Evolutionary conservation across 148 eudicot species (phyloP).

Genomic region (Rhododendron ferrugineum): DNA sequence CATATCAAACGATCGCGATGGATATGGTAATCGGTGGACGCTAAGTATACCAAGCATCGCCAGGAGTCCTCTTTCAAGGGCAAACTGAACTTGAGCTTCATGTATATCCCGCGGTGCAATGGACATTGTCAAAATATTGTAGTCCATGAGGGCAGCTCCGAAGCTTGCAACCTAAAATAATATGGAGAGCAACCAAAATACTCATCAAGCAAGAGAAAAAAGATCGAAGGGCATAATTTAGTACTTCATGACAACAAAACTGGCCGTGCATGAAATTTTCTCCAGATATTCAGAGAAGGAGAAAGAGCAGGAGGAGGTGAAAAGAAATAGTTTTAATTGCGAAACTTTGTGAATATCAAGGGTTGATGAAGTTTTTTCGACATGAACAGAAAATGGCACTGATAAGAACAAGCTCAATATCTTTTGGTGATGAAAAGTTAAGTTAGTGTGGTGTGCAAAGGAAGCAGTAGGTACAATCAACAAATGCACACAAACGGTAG

Average conservation of each 20-base stretch:
- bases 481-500: background rate
- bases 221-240: background rate
- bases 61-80: conserved; percentile 56
- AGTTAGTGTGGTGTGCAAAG: background rate
- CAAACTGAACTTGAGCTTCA: conserved; percentile 64
- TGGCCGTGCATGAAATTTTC: too few relatives aligned
- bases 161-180: conserved; percentile 49
- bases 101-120: conserved; percentile 55
- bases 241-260: background rate
- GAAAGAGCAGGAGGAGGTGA: background rate
- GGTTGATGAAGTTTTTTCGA: background rate
- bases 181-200: background rate
- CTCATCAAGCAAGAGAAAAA: background rate
- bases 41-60: conserved; percentile 53
- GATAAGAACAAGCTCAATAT: background rate
- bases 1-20: conserved; percentile 55
- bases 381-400: background rate
- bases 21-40: conserved; percentile 45
- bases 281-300: background rate
- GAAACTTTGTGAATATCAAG: background rate
- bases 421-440: background rate
- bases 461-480: background rate
- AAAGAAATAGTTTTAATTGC: background rate
- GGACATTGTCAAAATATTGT: conserved; percentile 52
- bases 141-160: conserved; percentile 43